Base-by-base conservation (phyloP, 2,329 filamentous ascomycete genomes). In the Seiridium cupressi region DNA sequence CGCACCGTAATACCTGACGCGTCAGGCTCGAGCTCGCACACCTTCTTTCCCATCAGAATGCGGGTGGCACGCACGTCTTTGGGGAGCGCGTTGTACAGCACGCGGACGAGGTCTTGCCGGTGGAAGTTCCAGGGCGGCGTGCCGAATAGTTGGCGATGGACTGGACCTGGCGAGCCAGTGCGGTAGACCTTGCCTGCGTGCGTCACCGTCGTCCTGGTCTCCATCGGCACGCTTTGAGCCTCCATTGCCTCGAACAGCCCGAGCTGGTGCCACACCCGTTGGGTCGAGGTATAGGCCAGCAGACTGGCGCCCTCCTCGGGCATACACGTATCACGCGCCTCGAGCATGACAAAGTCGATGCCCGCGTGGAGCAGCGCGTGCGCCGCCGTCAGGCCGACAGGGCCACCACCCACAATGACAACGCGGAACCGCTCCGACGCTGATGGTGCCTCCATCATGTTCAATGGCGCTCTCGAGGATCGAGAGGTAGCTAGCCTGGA, bases 371-470 rank as follows among this genome's bases (percentile, higher is more conserved):
- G 6, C 18, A 61, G 13, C 8, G 55, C 49, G 48, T 61, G 60
- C 4, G 60, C 55, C 49, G 55, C 32, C 34, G 51, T 54, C 55
- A 61, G 18, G 18, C 60, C 55, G 10, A 61, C 55, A 3, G 60
- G 60, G 13, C 60, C 60, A 34, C 48, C 60, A 13, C 60, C 60
- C 36, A 61, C 55, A 48, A 61, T 61, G 26, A 61, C 44, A 44
- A 59, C 60, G 8, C 55, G 55, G 35, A 61, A 61, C n/a, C 38
- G n/a, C 40, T 44, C 53, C 49, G 31, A 34, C 35, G 32, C 34
- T 13, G 32, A 11, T 26, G 49, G 32, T 53, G 32, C 35, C 35
- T 53, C 49, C 49, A 53, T 53, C 49, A 11, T 53, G 31, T 35
- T 26, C 11, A 18, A 40, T 36, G 49, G 35, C 13, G 49, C 31